Evolutionary conservation across 2,329 filamentous ascomycete genomes (phyloP).

Genomic region (Pseudocercospora vitis): DNA sequence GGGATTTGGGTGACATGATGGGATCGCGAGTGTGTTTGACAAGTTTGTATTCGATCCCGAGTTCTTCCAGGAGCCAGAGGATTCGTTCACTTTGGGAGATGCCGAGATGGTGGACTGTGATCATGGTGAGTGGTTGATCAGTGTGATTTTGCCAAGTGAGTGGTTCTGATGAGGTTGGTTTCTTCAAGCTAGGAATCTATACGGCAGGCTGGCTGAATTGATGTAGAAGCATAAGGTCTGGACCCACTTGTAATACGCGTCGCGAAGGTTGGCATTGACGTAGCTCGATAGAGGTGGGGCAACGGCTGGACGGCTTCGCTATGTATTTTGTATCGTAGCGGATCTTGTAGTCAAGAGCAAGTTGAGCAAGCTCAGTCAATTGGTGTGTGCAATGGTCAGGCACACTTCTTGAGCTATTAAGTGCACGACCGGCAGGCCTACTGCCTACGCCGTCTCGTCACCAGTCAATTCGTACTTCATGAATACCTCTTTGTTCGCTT

Average conservation of each 20-base stretch:
- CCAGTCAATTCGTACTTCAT: conserved; percentile 20
- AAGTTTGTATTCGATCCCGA: conserved; percentile 55
- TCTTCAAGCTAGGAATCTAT: too few relatives aligned
- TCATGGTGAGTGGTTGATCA: conserved; percentile 39
- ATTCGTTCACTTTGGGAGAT: conserved; percentile 63
- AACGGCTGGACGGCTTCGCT: not conserved
- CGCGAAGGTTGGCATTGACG: not conserved
- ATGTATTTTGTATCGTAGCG: too few relatives aligned
- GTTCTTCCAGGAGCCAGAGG: conserved; percentile 64
- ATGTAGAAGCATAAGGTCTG: too few relatives aligned
- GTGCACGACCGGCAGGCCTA: not conserved
- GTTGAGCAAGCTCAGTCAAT: too few relatives aligned
- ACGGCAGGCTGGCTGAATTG: too few relatives aligned
- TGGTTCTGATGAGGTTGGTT: too few relatives aligned
- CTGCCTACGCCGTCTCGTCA: conserved; percentile 8
- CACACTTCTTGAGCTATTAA: not conserved
- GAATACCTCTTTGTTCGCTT: conserved; percentile 24
- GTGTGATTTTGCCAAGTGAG: too few relatives aligned
- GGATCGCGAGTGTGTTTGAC: conserved; percentile 49
- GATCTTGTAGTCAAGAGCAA: not conserved
- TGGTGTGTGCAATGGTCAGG: too few relatives aligned
- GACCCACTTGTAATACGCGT: not conserved
- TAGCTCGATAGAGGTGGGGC: not conserved
- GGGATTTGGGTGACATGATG: conserved; percentile 24
- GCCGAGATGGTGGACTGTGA: conserved; percentile 38